Base-by-base conservation (phyloP, 2,329 filamentous ascomycete species). In the Arthrobotrys musiformis region DNA sequence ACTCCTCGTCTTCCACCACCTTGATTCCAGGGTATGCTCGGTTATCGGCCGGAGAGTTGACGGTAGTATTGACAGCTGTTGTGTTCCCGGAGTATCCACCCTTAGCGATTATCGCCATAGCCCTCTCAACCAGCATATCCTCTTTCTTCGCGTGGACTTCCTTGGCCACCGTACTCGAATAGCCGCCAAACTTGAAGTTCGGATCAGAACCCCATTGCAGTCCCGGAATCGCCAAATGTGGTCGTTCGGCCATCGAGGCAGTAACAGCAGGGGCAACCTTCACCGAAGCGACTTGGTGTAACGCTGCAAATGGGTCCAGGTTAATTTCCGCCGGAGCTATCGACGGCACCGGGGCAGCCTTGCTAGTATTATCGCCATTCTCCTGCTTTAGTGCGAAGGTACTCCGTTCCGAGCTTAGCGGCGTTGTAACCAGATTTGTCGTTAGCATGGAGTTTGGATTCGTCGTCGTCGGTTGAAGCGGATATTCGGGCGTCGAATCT, bases 181-280 rank as follows among this genome's bases (percentile, higher is more conserved):
- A 81, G 11, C 80, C 79, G 17, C 78, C 80, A 37, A 79, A 79
- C 17, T 78, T 79, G 72, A 81, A 81, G 62, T 80, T 79, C 17
- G 81, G 81, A 63, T 81, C 81, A 9, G 81, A 81, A 7, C 81
- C 81, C 68, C 81, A 81, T 50, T 70, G 73, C 28, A 77, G n/a
- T 6, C 40, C 73, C n/a, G 66, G 73, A 44, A 70, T 67, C 42
- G 66, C 56, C 40, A 70, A 5, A 9, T 77, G 73, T 33, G 66
- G 66, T 42, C 73, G 66, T 5, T 77, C 66, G 9, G 42, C 35
- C 17, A 56, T 42, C 15, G 40, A n/a, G n/a, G n/a, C n/a, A n/a
- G n/a, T 13, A n/a, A 4, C 11, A 11, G 37, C 11, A 11, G 40
- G 26, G 7, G n/a, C 3, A 7, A 61, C 28, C 60, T 70, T 77